Evolutionary conservation across 2,329 filamentous ascomycete genomes (phyloP).

Genomic region (Arthrinium phaeospermum): DNA sequence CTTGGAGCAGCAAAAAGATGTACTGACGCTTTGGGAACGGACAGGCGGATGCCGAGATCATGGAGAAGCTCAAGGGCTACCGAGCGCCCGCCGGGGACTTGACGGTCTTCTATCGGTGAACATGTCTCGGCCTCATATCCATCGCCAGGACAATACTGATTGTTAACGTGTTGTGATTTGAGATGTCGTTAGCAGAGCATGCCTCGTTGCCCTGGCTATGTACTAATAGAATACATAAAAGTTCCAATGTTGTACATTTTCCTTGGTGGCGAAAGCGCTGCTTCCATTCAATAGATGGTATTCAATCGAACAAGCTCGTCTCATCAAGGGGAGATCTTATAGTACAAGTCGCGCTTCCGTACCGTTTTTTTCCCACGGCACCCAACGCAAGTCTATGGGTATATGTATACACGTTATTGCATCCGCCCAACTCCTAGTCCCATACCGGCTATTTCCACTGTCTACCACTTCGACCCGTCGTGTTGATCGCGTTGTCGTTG

Average conservation of each 20-base stretch:
- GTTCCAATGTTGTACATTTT: neutral
- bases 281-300: no score
- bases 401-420: neutral
- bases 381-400: constrained; percentile 7
- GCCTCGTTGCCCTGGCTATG: neutral
- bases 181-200: constrained; percentile 4
- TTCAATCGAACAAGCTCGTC: no score
- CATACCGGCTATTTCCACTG: no score
- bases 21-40: no score
- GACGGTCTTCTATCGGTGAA: constrained; percentile 58
- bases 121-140: neutral
- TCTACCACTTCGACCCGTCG: neutral
- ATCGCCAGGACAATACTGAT: no score
- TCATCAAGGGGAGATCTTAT: neutral
- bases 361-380: neutral
- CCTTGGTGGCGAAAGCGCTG: no score
- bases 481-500: no score
- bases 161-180: neutral
- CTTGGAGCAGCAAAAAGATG: no score
- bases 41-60: constrained; percentile 68
- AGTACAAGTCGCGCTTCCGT: neutral
- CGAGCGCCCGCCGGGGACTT: constrained; percentile 58
- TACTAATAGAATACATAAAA: neutral
- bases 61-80: constrained; percentile 68
- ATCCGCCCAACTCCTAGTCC: no score